These are phyloP conservation scores for Helichrysum umbraculigerum DNA, from an alignment of 129 eudicot genomes.

Conservation along the genomic window DNA sequence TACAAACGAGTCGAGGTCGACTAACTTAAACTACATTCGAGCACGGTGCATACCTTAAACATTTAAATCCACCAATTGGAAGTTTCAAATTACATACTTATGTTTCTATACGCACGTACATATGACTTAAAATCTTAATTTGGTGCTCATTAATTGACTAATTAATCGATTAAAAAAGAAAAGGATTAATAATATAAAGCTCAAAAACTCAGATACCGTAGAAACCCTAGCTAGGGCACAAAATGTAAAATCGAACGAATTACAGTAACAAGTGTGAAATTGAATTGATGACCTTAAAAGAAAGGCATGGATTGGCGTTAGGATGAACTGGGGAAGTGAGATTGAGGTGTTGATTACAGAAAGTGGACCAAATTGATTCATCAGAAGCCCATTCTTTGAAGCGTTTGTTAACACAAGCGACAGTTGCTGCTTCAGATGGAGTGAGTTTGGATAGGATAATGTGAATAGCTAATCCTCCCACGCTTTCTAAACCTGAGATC, in stretches of 20 bases:
- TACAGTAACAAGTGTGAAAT: neutral
- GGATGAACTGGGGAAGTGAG: constrained; percentile 58
- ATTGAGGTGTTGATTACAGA: constrained; percentile 53
- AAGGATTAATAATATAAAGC: neutral
- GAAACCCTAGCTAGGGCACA: constrained; percentile 18
- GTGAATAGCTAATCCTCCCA: constrained; percentile 57
- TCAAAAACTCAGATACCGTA: neutral
- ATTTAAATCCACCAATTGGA: too few species aligned
- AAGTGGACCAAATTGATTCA: constrained; percentile 59
- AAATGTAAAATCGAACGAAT: constrained; percentile 5
- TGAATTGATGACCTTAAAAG: constrained; percentile 50
- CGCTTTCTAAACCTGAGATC: constrained; percentile 43
- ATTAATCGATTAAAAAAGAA: too few species aligned
- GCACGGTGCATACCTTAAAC: too few species aligned
- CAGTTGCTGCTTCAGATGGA: constrained; percentile 48
- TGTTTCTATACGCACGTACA: too few species aligned
- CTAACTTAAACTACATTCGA: too few species aligned
- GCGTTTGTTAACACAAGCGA: constrained; percentile 45
- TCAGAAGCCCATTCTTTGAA: constrained; percentile 62
- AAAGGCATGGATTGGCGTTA: constrained; percentile 39
- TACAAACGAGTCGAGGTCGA: too few species aligned
- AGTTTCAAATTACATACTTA: too few species aligned
- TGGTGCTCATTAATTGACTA: neutral
- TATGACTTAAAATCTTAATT: too few species aligned
- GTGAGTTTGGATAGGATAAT: constrained; percentile 50